Base-by-base conservation (phyloP, 768 basidiomycete genomes). In the Collybiopsis luxurians region DNA sequence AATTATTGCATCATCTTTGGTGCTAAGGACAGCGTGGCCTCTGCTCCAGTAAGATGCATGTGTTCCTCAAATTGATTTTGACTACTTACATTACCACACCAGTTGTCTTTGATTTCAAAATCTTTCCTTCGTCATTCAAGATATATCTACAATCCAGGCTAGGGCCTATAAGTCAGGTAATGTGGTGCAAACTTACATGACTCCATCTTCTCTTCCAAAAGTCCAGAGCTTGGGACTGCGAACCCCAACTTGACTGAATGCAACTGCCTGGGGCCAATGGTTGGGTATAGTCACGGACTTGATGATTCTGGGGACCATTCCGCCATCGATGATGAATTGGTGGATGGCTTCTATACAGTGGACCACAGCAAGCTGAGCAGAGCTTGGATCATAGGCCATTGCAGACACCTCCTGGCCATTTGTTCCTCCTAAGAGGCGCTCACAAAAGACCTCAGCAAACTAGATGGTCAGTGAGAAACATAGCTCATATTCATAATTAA, bases 351-450 rank as follows among this genome's bases (percentile, higher is more conserved):
- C 38, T 4, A 21, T 19, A 24, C 38, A 34, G 40, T 53, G 51
- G 36, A 53, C 51, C 12, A 53, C 51, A 28, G 51, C 51, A 11
- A 53, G 51, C n/a, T 53, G 51, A 3, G 10, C 21, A 3, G 51
- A 40, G n/a, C 36, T 30, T 3, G 38, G 17, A 23, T 53, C 51
- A 40, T 40, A 53, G 19, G 51, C 51, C 23, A 53, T 53, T 15
- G 21, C 38, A 19, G 38, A 23, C 12, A 53, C 36, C 38, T 53
- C 51, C 36, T 39, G 36, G 24, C 51, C 51, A 13, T 53, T 27
- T 40, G 23, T 3, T 7, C 51, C 51, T 40, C 51, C 51, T 10
- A 12, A 27, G 24, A 53, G 51, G 10, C 51, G 38, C n/a, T 42
- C 27, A 21, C 51, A 53, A 15, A 19, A 42, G 6, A 53, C 19